Evolutionary conservation across 768 basidiomycete species (phyloP).

Genomic region (Inosperma sp.): DNA sequence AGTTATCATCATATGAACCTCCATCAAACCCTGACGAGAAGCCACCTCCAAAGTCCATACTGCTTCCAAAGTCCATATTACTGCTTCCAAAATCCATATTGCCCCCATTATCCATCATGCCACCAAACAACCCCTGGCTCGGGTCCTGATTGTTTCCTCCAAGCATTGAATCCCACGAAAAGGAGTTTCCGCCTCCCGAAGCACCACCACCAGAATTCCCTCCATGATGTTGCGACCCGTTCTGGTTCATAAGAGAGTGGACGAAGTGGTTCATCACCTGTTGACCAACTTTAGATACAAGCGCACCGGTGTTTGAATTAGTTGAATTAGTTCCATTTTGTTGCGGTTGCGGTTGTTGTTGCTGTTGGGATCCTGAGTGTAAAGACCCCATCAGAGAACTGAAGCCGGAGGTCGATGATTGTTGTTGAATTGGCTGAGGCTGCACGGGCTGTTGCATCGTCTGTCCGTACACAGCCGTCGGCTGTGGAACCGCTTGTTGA

Average conservation of each 20-base stretch:
- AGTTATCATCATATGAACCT: conserved; percentile 1
- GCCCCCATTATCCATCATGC: not conserved
- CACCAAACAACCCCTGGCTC: not conserved
- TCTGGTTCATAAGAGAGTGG: not conserved
- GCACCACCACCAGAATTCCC: not conserved
- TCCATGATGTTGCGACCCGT: conserved; percentile 5
- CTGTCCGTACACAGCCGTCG: conserved; percentile 1
- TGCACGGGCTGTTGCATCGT: conserved; percentile 18
- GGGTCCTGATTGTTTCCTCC: not conserved
- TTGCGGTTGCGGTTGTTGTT: conserved; percentile 2
- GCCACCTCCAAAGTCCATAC: not conserved
- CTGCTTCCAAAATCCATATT: not conserved
- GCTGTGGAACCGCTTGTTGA: conserved; percentile 11
- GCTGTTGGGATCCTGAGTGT: too few species aligned
- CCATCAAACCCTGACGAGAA: not conserved
- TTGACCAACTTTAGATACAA: too few species aligned
- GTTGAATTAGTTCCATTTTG: not conserved
- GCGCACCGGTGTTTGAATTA: too few species aligned
- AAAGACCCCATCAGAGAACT: too few species aligned
- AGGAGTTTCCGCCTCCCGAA: not conserved
- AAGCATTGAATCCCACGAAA: not conserved
- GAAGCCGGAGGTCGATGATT: too few species aligned
- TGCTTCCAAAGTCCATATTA: not conserved
- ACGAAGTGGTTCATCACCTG: not conserved
- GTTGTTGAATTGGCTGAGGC: conserved; percentile 15